These are phyloP conservation scores for Raphanus hybrid DNA, from an alignment of 441 rosid genomes.

Conservation along the genomic window DNA sequence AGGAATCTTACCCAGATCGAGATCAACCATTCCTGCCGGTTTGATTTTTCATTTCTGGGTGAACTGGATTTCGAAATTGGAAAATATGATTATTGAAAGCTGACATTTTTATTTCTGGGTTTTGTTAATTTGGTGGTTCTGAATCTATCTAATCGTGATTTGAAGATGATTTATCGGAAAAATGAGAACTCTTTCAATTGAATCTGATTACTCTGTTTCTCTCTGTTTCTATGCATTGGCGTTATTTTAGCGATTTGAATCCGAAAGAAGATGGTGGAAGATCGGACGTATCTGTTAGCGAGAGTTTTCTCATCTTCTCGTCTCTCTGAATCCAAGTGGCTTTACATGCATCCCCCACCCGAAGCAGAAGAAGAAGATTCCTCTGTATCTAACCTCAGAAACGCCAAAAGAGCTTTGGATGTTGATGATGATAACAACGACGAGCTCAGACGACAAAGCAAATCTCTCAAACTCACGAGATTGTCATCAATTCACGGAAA, in stretches of 20 bases:
- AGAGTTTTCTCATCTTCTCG: constrained; percentile 75
- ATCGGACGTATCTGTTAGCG: constrained; percentile 55
- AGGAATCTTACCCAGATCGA: constrained; percentile 44
- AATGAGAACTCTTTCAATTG: constrained; percentile 3
- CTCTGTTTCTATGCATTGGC: neutral
- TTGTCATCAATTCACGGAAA: neutral
- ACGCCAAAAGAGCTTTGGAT: too few species aligned
- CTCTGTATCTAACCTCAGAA: too few species aligned
- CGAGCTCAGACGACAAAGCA: constrained; percentile 35
- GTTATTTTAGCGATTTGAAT: constrained; percentile 6
- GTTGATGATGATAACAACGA: neutral
- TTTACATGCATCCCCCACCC: constrained; percentile 48
- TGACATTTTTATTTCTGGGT: too few species aligned
- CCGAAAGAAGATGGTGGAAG: constrained; percentile 72
- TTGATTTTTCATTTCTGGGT: neutral
- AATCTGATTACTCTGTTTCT: neutral
- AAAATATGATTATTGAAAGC: constrained; percentile 43
- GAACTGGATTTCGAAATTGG: constrained; percentile 9
- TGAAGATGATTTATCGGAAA: neutral
- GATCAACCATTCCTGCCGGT: constrained; percentile 37
- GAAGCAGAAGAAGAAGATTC: neutral
- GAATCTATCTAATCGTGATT: constrained; percentile 17
- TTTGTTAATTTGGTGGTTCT: neutral
- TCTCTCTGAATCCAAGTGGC: constrained; percentile 70
- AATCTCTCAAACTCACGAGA: constrained; percentile 45